Base-by-base conservation (phyloP, 352 stramenopile species). In the Pythium aphanidermatum region DNA sequence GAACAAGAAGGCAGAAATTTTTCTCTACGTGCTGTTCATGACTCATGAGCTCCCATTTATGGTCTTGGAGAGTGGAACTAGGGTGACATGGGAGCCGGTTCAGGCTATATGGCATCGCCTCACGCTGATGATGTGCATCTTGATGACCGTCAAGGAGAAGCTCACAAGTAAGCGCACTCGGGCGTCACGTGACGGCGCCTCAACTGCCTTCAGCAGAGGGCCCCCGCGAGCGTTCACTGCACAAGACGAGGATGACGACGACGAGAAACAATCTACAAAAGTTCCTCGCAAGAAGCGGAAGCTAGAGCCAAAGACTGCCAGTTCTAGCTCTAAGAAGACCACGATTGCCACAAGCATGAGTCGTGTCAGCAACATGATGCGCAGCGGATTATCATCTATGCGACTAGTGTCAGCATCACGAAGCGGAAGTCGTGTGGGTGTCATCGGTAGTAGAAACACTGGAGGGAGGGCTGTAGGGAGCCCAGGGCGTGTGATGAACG, bases 1-100 rank as follows among this genome's bases (percentile, higher is more conserved):
- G 6, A 64, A 42, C 34, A 31, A 50, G 3, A 71, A 72, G 16
- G 4, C 55, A 5, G 61, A 72, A 8, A 14, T 70, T 21, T 25
- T 54, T 9, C 39, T 43, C 8, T 74, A 72, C 16, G 2, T 70
- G 33, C 45, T 74, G 6, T 78, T 74, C 33, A 14, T 29, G 16
- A 56, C 44, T 8, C 25, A 49, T 20, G 47, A 58, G 6, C 47
- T 47, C 24, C 44, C 46, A 26, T 65, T 62, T 38, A 19, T 33
- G 5, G 29, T 45, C 4, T 40, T 74, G 10, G 24, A 56, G 19
- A 24, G 11, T 10, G 14, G 14, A 3, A 51, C 47, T 4, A 33
- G 42, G 5, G 16, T 53, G n/a, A 33, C 28, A 2, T 63, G 57
- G 41, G 40, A 51, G 31, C 23, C 21, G 6, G 24, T 61, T 11